Base-by-base conservation (phyloP, 352 stramenopile genomes). In the Phytophthora cactorum region DNA sequence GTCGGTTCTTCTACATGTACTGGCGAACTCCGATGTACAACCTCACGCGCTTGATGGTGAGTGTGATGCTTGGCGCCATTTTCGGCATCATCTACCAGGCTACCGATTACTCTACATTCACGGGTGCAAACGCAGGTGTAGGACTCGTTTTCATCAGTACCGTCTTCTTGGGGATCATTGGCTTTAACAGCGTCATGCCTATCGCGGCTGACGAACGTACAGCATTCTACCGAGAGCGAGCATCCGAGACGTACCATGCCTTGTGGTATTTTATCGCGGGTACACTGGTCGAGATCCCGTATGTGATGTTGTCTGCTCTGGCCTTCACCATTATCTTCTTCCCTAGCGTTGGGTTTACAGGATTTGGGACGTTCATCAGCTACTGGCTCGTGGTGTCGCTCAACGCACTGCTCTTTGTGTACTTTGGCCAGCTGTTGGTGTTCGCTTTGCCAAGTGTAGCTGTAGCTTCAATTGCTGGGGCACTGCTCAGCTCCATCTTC, bases 181-280 rank as follows among this genome's bases (percentile, higher is more conserved):
- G 77, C 27, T 89, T 97, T 43, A 82, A 95, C 57, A 91, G 72
- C 10, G 82, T 94, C 15, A 76, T 97, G 46, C 79, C 89, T 10
- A 71, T 97, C 1, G 83, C 93, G 25, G 74, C 88, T 49, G 81
- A 85, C 9, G 90, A 98, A 54, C 80, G 94, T 34, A 92, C 93
- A 22, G 87, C 93, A 14, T 59, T 96, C 68, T 98, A 98, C 79
- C 80, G 93, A 5, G 94, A 98, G 67, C 91, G 96, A 28, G 84
- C 89, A 14, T 84, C 91, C 12, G 68, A 94, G 65, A 98, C 96
- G 62, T 99, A 99, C 66, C 82, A 89, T 45, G 71, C 88, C 27
- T 61, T 85, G 2, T 88, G 90, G 66, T 95, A 98, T 60, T 87
- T 86, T 29, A 63, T 97, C 8, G 84, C 88, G 2, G 86, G 84